Base-by-base conservation (phyloP, 2,329 filamentous ascomycete species). In the Aspergillus quadrilineatus region DNA sequence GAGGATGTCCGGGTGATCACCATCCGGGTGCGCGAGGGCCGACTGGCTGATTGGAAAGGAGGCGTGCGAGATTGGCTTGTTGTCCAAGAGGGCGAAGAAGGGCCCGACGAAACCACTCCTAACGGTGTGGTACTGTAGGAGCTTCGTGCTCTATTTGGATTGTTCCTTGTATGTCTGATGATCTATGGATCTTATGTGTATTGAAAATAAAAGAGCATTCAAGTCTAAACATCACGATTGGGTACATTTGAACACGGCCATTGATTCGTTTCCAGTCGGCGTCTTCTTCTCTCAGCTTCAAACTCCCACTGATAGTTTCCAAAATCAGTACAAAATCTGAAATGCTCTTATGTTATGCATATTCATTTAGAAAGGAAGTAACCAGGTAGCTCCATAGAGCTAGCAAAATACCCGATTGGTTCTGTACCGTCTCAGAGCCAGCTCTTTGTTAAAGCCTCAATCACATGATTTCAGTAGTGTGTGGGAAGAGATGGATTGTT, bases 21-120 rank as follows among this genome's bases (percentile, higher is more conserved):
- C 5, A 94, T 97, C 6, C 85, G 83, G 65, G 90, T 97, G 65
- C 84, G 82, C 66, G 90, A 92, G 70, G 92, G 94, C 48, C 83
- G 92, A 67, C 95, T 95, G 66, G 92, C 89, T 63, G 94, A 96
- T 73, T 96, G 89, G 89, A 96, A 96, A 78, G 93, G 94, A n/a
- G 85, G 86, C 12, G 91, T 97, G 4, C 85, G 89, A 66, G 93
- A 97, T 70, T 97, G 85, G 85, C 61, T 67, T 29, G 62, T 80
- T 56, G 69, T 78, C 30, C 65, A 69, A 39, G 67, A 70, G 34
- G 71, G 68, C 30, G 66, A 68, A 46, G 66, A 59, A 22, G n/a
- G 32, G 32, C 50, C 62, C 4, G 58, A 57, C 14, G 58, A 60
- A 42, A 47, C 61, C 1, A 53, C 69, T 36, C 66, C 73, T 45